phyloP scores from a whole-genome alignment of 768 basidiomycete species.

The Pleurotus giganteus region DNA sequence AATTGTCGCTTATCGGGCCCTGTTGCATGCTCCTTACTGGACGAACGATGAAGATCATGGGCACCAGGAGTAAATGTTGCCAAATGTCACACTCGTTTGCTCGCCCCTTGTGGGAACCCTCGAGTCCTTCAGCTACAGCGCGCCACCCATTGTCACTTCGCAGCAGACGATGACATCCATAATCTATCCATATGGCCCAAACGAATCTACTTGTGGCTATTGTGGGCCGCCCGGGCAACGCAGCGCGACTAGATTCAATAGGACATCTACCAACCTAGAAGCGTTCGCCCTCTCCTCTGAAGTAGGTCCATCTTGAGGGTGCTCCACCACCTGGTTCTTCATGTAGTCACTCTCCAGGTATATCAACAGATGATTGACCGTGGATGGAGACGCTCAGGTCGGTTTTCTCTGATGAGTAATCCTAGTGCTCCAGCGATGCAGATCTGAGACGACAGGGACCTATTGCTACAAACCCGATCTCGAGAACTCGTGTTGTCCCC shows the following conservation, averaged over 20 bases:
- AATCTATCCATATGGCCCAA: constrained; percentile 32
- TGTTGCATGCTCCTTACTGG: no score
- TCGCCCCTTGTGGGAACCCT: no score
- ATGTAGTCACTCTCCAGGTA: constrained; percentile 41
- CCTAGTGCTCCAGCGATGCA: not conserved
- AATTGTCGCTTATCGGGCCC: not conserved
- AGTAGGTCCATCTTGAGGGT: constrained; percentile 28
- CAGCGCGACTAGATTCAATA: constrained; percentile 37
- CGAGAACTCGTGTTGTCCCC: constrained; percentile 82
- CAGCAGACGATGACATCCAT: constrained; percentile 34
- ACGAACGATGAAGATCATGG: no score
- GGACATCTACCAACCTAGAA: constrained; percentile 46
- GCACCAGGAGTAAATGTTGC: no score
- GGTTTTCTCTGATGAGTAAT: not conserved
- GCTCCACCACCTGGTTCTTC: not conserved
- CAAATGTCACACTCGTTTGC: no score
- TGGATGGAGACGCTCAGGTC: constrained; percentile 82
- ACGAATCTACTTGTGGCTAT: constrained; percentile 60
- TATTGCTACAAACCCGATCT: constrained; percentile 91
- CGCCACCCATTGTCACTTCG: not conserved
- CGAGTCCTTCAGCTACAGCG: not conserved
- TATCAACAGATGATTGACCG: constrained; percentile 84
- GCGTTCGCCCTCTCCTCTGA: constrained; percentile 53
- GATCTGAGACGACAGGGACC: constrained; percentile 30
- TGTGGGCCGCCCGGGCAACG: constrained; percentile 56